Percentiles rank a stretch among this genome's conserved stretches.
Conservation (phyloP, 495 filamentous ascomycete genomes). For the Daldinia decipiens region DNA sequence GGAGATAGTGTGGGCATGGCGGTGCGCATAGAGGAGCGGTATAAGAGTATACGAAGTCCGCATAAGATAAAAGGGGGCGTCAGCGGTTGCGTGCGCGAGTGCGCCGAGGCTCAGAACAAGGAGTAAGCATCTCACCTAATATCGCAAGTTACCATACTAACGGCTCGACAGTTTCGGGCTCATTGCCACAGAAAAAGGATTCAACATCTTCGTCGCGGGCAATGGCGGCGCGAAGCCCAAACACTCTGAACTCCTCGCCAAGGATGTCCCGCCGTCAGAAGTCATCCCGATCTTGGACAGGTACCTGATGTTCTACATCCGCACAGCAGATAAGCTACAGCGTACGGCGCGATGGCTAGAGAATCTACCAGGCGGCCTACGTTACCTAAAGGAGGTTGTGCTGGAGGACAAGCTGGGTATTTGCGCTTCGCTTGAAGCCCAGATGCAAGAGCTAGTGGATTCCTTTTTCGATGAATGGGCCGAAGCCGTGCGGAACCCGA, state of each 20-base stretch:
- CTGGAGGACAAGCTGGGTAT: constrained; percentile 92
- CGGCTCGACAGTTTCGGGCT: constrained; percentile 77
- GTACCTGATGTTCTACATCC: constrained; percentile 96
- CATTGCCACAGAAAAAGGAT: constrained; percentile 94
- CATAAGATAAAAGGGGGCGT: constrained; percentile 97
- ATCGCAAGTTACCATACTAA: constrained; percentile 15
- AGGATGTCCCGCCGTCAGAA: constrained; percentile 87
- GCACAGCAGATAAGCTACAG: constrained; percentile 94
- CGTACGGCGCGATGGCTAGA: constrained; percentile 95
- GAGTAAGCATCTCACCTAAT: constrained; percentile 65
- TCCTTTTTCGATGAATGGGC: constrained; percentile 98
- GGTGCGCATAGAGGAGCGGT: constrained; percentile 88
- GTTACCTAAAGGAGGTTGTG: constrained; percentile 84
- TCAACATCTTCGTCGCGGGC: constrained; percentile 92
- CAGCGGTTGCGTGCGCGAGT: constrained; percentile 91
- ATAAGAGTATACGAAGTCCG: constrained; percentile 89
- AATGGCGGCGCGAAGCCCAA: constrained; percentile 91
- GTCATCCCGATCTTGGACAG: constrained; percentile 89
- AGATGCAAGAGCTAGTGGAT: constrained; percentile 89
- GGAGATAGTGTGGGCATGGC: constrained; percentile 98
- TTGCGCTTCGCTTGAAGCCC: constrained; percentile 82
- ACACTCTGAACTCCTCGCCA: constrained; percentile 88
- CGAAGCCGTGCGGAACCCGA: constrained; percentile 77
- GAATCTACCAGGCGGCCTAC: constrained; percentile 84
- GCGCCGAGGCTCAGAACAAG: constrained; percentile 95